phyloP scores from a whole-genome alignment of 2,329 filamentous ascomycete genomes.

The Xylariales sp. region DNA sequence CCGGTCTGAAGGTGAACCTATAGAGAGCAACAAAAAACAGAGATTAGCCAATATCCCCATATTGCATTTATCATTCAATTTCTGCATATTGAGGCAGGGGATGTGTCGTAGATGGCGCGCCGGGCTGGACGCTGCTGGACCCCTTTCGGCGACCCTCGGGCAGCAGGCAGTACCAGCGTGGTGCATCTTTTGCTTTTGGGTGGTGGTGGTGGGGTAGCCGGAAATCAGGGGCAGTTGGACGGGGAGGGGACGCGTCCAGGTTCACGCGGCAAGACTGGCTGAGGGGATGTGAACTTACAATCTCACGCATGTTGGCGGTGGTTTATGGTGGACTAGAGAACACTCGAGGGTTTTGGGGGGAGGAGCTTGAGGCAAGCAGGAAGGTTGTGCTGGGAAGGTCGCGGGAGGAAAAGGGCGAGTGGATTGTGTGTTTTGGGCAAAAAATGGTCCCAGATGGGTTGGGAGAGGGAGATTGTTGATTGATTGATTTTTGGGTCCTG shows the following conservation, averaged over 20 bases:
- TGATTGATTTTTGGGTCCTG: constrained; percentile 7
- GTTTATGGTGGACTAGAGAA: neutral
- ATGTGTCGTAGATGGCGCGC: constrained; percentile 13
- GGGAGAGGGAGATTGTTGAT: constrained; percentile 7
- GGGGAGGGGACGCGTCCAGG: constrained; percentile 10
- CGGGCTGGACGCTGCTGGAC: too few relatives aligned
- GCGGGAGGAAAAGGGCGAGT: too few relatives aligned
- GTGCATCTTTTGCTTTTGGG: too few relatives aligned
- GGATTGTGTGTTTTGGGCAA: too few relatives aligned
- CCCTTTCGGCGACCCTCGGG: too few relatives aligned
- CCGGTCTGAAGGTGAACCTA: constrained; percentile 99
- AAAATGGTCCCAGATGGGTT: constrained; percentile 2
- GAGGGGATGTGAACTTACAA: constrained; percentile 52
- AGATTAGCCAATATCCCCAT: constrained; percentile 43
- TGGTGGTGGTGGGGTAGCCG: constrained; percentile 16
- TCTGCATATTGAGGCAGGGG: too few relatives aligned
- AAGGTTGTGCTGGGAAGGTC: too few relatives aligned
- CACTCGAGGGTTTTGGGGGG: constrained; percentile 2
- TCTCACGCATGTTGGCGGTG: constrained; percentile 66
- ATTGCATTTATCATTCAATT: too few relatives aligned
- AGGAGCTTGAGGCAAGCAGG: too few relatives aligned
- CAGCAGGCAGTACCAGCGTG: too few relatives aligned
- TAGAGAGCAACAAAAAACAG: constrained; percentile 40
- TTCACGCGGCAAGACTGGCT: constrained; percentile 15
- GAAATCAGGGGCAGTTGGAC: constrained; percentile 27